Conservation (phyloP, 106 monocot species). For the Allium cepa region DNA sequence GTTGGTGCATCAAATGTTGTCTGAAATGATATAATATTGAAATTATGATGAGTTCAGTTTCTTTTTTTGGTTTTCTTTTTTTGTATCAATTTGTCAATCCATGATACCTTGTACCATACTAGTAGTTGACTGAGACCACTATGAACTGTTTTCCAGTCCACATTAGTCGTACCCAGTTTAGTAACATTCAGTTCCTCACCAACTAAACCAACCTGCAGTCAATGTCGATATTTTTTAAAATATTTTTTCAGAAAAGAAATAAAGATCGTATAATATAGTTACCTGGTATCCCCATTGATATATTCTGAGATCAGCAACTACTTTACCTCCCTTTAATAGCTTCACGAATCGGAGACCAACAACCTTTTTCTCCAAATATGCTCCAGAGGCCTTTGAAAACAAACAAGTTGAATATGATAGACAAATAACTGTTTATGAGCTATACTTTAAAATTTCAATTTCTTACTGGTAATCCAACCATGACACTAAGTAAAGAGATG, state of each 20-base stretch:
- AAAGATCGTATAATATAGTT: not conserved
- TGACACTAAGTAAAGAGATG: too few relatives aligned
- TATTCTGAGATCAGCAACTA: slow-evolving; percentile 31
- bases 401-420: not conserved
- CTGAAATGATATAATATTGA: too few relatives aligned
- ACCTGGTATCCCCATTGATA: slow-evolving; percentile 77
- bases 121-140: too few relatives aligned
- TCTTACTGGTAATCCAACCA: too few relatives aligned
- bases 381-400: slow-evolving; percentile 53
- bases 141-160: too few relatives aligned
- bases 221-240: not conserved
- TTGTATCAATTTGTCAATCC: too few relatives aligned
- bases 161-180: slow-evolving; percentile 28
- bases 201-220: slow-evolving; percentile 49
- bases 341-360: slow-evolving; percentile 48
- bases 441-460: too few relatives aligned
- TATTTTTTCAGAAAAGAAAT: not conserved
- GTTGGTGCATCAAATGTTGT: too few relatives aligned
- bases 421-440: not conserved
- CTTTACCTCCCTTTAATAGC: slow-evolving; percentile 12
- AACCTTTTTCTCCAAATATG: slow-evolving; percentile 50
- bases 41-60: too few relatives aligned
- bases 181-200: slow-evolving; percentile 62
- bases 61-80: too few relatives aligned
- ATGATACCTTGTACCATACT: too few relatives aligned